Conservation (phyloP, 1,284 basidiomycete species). For the Ceratobasidium sp. region DNA sequence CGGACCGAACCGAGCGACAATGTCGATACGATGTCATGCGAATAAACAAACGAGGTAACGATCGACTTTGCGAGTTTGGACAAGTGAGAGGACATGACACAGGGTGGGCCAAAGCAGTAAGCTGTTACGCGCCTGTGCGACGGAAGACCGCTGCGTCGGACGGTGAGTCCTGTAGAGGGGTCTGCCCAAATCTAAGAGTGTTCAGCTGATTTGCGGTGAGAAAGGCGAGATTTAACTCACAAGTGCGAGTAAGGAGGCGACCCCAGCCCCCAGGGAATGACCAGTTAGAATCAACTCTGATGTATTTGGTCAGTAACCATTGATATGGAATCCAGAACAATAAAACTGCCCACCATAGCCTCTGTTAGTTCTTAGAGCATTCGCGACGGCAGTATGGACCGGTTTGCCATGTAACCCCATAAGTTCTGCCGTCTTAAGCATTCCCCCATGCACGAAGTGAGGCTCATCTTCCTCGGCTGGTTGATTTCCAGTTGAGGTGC, state of each 20-base stretch:
- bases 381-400: constrained; percentile 79
- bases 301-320: constrained; percentile 32
- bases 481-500: constrained; percentile 15
- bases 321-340: not conserved
- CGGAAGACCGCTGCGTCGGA: constrained; percentile 72
- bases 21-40: constrained; percentile 84
- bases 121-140: constrained; percentile 75
- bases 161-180: constrained; percentile 79
- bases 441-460: constrained; percentile 82
- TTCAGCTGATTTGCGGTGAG: not conserved
- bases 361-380: constrained; percentile 76
- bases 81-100: constrained; percentile 71
- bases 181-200: constrained; percentile 83
- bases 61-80: constrained; percentile 70
- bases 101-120: constrained; percentile 85
- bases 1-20: constrained; percentile 82
- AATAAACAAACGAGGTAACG: constrained; percentile 84
- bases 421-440: constrained; percentile 80
- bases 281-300: constrained; percentile 82
- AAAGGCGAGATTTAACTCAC: constrained; percentile 59
- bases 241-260: constrained; percentile 81
- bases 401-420: constrained; percentile 84
- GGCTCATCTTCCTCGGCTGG: constrained; percentile 53
- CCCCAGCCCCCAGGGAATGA: constrained; percentile 90
- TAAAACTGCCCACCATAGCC: constrained; percentile 70